Conservation (phyloP, 805 yeast genomes). For the Candida fluviatilis region DNA sequence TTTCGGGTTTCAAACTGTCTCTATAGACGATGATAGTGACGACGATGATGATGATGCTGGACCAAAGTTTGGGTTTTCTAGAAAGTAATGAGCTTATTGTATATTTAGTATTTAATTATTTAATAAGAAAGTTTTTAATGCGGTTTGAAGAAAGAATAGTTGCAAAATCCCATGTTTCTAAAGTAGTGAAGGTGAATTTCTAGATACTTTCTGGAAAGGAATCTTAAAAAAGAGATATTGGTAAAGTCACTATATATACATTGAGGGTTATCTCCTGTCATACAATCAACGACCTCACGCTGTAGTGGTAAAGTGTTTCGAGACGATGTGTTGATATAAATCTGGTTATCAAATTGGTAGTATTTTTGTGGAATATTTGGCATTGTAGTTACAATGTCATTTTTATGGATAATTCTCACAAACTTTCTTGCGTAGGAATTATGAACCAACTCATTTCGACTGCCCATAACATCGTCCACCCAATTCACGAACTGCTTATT, state of each 20-base stretch:
- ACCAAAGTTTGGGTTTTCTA: constrained; percentile 31
- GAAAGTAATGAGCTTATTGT: constrained; percentile 5
- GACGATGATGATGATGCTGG: constrained; percentile 29
- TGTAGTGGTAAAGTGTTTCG: constrained; percentile 18
- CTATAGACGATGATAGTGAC: constrained; percentile 16
- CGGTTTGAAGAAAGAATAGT: neutral
- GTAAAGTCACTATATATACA: constrained; percentile 31
- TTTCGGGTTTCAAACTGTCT: constrained; percentile 1
- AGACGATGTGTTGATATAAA: constrained; percentile 31
- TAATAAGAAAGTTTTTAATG: neutral
- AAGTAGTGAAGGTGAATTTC: constrained; percentile 36
- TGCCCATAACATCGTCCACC: constrained; percentile 31
- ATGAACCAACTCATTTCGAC: constrained; percentile 17
- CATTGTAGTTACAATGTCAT: constrained; percentile 23
- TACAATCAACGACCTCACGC: constrained; percentile 32
- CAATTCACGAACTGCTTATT: constrained; percentile 33
- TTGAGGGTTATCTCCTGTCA: constrained; percentile 17
- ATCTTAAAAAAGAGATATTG: neutral
- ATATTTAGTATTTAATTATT: neutral
- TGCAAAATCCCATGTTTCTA: constrained; percentile 31
- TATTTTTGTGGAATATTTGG: constrained; percentile 26
- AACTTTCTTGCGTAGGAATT: constrained; percentile 18
- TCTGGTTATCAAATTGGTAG: constrained; percentile 33
- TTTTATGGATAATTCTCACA: constrained; percentile 22
- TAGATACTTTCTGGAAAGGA: constrained; percentile 15